Base-by-base conservation (phyloP, 371 early-diverging fungal species). In the Lichtheimia ramosa region DNA sequence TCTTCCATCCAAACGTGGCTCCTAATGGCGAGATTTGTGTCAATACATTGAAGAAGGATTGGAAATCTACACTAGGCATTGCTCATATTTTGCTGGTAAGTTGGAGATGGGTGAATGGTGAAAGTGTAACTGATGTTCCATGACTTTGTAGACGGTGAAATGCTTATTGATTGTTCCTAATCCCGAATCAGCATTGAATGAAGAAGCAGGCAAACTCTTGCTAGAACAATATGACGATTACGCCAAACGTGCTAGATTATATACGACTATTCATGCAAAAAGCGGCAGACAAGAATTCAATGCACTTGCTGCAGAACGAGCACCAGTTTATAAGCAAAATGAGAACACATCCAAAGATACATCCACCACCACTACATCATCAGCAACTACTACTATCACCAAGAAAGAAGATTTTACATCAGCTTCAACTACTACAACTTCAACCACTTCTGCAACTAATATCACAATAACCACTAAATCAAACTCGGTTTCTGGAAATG, bases 1-100 rank as follows among this genome's bases (percentile, higher is more conserved):
- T 96, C 8, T 96, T 94, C 63, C 96, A 96, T 67, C 97, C 97
- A 7, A 96, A 96, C 65, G 93, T 96, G 0, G 86, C 94, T 5
- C 64, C 77, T 21, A 66, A 70, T 21, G 97, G 97, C 23, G 95
- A 95, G 56, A 91, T 96, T 61, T 96, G 97, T 70, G 94, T 96
- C 24, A 92, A 86, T 69, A 94, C 95, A 8, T 76, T 96, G 25
- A 95, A 95, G 64, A 93, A 89, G 70, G 96, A 96, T 69, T 96
- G 97, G 96, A 89, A 91, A 59, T 75, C 83, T 51, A 88, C 90
- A 18, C 81, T 90, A 7, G 92, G 94, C 0, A 84, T 96, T 23
- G 75, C 73, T 14, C 90, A 95, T 68, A 80, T 95, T 15, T 74
- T 96, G 40, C 66, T 96, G 81, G 92, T 90, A 79, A 71, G 61